A percentile compares a stretch with the other conserved stretches of the same genome.
Conservation (phyloP, 148 eudicot genomes). For the Rhododendron henanense region DNA sequence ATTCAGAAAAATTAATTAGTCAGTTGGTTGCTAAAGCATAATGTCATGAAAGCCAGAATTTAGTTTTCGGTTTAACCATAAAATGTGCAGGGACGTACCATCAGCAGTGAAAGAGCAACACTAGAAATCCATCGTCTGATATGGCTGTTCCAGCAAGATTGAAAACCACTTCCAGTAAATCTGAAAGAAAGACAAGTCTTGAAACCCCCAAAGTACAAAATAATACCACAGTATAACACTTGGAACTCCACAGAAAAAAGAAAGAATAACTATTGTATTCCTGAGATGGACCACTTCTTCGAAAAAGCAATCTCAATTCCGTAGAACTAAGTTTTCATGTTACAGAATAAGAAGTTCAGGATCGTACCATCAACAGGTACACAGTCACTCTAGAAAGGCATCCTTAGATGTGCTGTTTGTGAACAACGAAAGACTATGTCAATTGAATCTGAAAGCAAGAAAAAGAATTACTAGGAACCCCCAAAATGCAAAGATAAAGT, state of each 20-base stretch:
- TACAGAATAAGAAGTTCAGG: neutral
- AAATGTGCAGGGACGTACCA: constrained; percentile 23
- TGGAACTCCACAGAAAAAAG: neutral
- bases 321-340: neutral
- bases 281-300: neutral
- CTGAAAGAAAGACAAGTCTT: constrained; percentile 4
- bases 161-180: constrained; percentile 10
- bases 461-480: neutral
- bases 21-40: neutral
- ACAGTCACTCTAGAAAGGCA: constrained; percentile 13
- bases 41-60: neutral
- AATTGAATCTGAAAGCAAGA: constrained; percentile 1
- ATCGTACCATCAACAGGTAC: constrained; percentile 22
- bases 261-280: neutral
- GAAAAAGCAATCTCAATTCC: neutral
- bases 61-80: neutral
- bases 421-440: constrained; percentile 14
- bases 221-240: neutral
- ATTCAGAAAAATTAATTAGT: neutral
- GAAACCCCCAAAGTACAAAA: neutral
- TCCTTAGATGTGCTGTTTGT: constrained; percentile 14
- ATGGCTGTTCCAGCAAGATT: constrained; percentile 23
- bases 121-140: constrained; percentile 18
- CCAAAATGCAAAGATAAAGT: neutral
- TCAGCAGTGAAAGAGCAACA: neutral